Evolutionary conservation across 2,329 filamentous ascomycete species (phyloP), one percentile per base, ranked within the genome.

Genomic region (Penicillium hesseltinei): DNA sequence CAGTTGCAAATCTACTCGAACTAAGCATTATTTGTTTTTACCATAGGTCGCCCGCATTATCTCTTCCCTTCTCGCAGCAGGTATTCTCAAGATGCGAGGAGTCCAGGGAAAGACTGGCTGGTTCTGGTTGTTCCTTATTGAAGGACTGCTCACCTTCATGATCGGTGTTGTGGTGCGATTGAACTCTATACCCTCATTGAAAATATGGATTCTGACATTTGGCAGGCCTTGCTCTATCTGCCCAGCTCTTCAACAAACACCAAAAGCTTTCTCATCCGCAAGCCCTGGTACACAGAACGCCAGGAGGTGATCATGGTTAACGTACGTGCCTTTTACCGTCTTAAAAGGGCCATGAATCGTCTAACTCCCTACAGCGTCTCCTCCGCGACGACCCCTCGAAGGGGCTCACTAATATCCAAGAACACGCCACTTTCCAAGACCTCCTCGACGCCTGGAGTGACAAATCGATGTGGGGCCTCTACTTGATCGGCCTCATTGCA

Each of bases 281-380:
- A 81, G 2, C 80, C 82, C 0, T 88, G 85, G 85, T 88, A 87
- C 67, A 81, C 66, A 4, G 82, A 85, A 44, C 79, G 80, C 17
- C 84, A 87, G 61, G 81, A 86, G 56, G 75, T 75, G 23, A 87
- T 88, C 56, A 78, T 88, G 2, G 82, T 87, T 39, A 88, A 87
- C 62, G 36, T 39, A 39, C n/a, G 36, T 39, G 4, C 5, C 4
- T 21, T 39, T 21, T n/a, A 1, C 36, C 36, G 35, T 36, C 31
- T 7, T 17, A 23, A 39, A 39, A 39, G 17, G 36, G 9, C 10
- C 5, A 19, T 13, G 36, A 21, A 39, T 21, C 1, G 4, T 39
- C 36, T 39, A 39, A 39, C 36, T 21, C 36, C n/a, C 15, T 19
- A 39, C 36, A 39, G 36, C 77, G 80, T 2, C 69, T 81, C 5